Evolutionary conservation across 768 basidiomycete genomes (phyloP).

Genomic region (Sarcomyxa edulis): DNA sequence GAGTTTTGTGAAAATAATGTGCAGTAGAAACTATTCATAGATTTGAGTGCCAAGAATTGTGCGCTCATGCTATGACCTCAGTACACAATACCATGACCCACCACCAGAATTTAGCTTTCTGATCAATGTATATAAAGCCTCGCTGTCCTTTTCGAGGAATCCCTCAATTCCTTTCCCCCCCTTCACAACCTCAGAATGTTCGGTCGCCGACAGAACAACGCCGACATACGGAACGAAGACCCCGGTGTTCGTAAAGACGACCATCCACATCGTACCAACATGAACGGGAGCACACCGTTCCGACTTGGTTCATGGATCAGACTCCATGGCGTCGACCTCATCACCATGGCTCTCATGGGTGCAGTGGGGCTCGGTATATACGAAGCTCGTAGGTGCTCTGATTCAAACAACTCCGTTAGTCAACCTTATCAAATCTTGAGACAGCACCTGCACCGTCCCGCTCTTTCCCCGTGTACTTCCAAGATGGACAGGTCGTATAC

Average conservation of each 20-base stretch:
- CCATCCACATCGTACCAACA: too few species aligned
- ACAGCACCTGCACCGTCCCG: constrained; percentile 37
- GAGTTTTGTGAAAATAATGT: too few species aligned
- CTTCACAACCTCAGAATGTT: constrained; percentile 4
- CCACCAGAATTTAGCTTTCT: too few species aligned
- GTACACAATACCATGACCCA: too few species aligned
- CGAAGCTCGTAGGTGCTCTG: constrained; percentile 31
- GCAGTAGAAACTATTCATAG: too few species aligned
- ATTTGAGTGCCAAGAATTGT: too few species aligned
- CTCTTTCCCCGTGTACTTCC: constrained; percentile 38
- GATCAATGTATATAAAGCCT: background rate
- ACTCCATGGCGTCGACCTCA: constrained; percentile 44
- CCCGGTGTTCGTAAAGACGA: too few species aligned
- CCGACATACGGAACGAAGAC: constrained; percentile 1
- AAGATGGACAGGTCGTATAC: constrained; percentile 43
- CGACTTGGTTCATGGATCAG: constrained; percentile 33
- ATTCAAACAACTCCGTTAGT: background rate
- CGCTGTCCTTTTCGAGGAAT: background rate
- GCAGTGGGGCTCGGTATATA: constrained; percentile 49
- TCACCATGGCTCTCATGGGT: constrained; percentile 57
- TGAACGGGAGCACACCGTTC: constrained; percentile 17
- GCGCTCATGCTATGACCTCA: too few species aligned
- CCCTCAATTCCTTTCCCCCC: constrained; percentile 3
- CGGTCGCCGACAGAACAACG: background rate
- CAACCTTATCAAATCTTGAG: constrained; percentile 2